phyloP scores from a whole-genome alignment of 2,329 filamentous ascomycete genomes.

The Fusarium sp. region DNA sequence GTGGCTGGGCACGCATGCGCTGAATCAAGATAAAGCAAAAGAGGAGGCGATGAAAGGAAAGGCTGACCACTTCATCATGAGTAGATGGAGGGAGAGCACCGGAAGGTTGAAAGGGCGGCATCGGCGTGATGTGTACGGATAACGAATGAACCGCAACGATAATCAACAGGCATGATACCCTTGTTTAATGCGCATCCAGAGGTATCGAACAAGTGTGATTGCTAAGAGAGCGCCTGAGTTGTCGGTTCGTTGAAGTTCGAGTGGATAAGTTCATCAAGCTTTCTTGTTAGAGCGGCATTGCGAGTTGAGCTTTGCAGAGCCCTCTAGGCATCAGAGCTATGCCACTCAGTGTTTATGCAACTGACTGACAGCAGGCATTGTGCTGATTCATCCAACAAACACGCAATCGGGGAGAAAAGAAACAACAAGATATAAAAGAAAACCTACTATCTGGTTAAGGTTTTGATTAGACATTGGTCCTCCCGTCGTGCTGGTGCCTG shows the following conservation, averaged over 20 bases:
- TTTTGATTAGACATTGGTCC: conserved; percentile 82
- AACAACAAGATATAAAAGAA: conserved; percentile 33
- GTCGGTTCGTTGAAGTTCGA: not conserved
- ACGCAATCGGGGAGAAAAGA: not conserved
- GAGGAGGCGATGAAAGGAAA: not conserved
- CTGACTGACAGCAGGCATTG: not conserved
- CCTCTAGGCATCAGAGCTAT: not conserved
- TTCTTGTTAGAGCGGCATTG: not conserved
- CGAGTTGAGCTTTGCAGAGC: not conserved
- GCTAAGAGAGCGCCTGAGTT: not conserved
- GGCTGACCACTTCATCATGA: not conserved
- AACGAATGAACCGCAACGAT: not conserved
- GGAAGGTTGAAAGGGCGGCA: not conserved
- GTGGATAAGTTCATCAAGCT: not conserved
- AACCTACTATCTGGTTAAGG: conserved; percentile 92
- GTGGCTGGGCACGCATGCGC: not conserved
- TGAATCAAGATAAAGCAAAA: not conserved
- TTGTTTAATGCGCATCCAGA: not conserved
- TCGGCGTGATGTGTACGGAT: not conserved
- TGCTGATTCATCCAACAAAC: not conserved
- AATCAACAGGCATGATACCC: not conserved
- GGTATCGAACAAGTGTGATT: not conserved
- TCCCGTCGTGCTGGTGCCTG: conserved; percentile 49
- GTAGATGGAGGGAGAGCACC: not conserved
- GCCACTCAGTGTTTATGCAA: not conserved